Evolutionary conservation across 2,329 filamentous ascomycete species (phyloP), one percentile per base, ranked within the genome.

Genomic region (Thermothelomyces thermophilus): DNA sequence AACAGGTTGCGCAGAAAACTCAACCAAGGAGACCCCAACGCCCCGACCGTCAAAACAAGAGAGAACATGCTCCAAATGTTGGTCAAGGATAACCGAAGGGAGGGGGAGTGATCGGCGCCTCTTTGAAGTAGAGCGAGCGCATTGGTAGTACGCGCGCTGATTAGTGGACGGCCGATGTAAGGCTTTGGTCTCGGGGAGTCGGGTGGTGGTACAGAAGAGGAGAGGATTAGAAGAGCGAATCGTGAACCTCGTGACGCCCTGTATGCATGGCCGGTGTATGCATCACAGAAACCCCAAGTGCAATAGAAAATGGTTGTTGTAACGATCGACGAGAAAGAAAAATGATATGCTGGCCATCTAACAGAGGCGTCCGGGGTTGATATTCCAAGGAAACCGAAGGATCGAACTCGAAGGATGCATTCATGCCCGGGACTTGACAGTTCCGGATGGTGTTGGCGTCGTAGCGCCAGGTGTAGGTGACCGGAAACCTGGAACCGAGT

Each of bases 401-500:
- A 33, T 11, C 14, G 49, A 48, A 35, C 35, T 36, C 39, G 20
- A 42, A 16, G 19, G 19, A 46, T 16, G n/a, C 13, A 13, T 35
- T 63, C 52, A 63, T 35, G 58, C 58, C 46, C 58, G 55, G 19
- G 63, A 63, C 46, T 56, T 56, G 17, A 60, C 47, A 17, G 62
- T 63, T 33, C 59, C 60, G 36, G 44, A 47, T 2, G 59, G 59
- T 16, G 60, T 62, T 13, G 58, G 51, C 36, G 56, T 39, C 37
- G 56, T 58, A 1, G 55, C 40, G 39, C 60, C 61, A 14, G 57
- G 56, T 5, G 50, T 63, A 5, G 52, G 60, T 5, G 59, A 53
- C 48, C 68, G 66, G 34, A 60, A 61, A 48, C 66, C 62, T 24
- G 65, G 60, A 41, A 65, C 63, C 24, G 64, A 58, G 53, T 72